Base-by-base conservation (phyloP, 257 asterid species). In the Solanum rostratum region DNA sequence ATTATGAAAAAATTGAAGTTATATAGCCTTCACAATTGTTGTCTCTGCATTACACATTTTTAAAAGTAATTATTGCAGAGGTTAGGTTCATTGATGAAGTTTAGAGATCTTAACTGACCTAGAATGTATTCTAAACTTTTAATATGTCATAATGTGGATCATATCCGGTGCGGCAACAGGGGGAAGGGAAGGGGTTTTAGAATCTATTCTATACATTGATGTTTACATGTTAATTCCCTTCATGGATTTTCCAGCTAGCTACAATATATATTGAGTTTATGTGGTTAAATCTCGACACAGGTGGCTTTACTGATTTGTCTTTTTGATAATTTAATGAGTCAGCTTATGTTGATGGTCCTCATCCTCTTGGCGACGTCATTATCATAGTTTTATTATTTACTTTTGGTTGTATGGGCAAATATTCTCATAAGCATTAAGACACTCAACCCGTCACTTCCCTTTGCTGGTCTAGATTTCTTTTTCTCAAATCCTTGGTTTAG, bases 401-500 rank as follows among this genome's bases (percentile, higher is more conserved):
- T 66, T 66, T 30, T 66, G 46, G 45, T 66, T 66, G 46, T 30
- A 66, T 46, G 18, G 22, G 45, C 24, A 66, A 30, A 15, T 66
- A 66, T 66, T 30, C 22, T 16, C 24, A 66, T 45, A 30, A 66
- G 22, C 7, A 30, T 66, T 46, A 66, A 59, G 66, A 63, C 2
- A 66, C 39, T 66, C 30, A 30, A 66, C 46, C n/a, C 24, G 30
- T 30, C 82, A 5, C 82, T 43, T 62, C 79, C 52, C 46, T 63
- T 63, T 37, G 39, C 59, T 78, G 82, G 50, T 49, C 27, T 59
- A 12, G 5, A 29, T 65, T 63, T 70, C 10, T 13, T 80, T 79
- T 86, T 30, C 80, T 30, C 24, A 41, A 45, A 55, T 24, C 53
- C 79, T 86, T 14, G 24, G 62, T 22, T 85, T 84, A 93, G 96